A percentile compares a stretch with the other conserved stretches of the same genome.
Conservation (phyloP, 129 eudicot species). For the Erigeron canadensis region DNA sequence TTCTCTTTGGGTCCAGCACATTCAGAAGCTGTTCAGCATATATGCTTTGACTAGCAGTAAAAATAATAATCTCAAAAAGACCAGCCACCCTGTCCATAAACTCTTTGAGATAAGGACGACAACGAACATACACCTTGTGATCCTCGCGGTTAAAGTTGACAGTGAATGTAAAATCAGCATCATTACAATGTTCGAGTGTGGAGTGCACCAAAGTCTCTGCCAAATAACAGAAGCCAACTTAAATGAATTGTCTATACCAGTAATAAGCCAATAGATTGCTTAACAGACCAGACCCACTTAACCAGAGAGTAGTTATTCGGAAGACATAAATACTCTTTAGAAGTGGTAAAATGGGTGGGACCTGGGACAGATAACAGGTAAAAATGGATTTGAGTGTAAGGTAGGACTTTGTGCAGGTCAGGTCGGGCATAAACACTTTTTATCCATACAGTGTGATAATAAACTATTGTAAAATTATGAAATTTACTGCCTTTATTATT, state of each 20-base stretch:
- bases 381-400: no score
- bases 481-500: neutral
- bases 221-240: conserved; percentile 25
- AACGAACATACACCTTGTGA: conserved; percentile 89
- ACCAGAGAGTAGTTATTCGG: no score
- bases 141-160: conserved; percentile 78
- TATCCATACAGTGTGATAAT: neutral
- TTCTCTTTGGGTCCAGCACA: conserved; percentile 90
- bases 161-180: conserved; percentile 89
- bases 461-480: neutral
- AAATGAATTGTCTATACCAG: neutral
- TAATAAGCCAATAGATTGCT: neutral
- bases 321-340: no score
- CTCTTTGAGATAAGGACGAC: conserved; percentile 84
- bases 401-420: neutral
- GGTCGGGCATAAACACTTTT: neutral
- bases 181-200: conserved; percentile 82
- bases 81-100: conserved; percentile 86
- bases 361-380: no score
- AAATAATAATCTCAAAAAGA: conserved; percentile 89
- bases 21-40: conserved; percentile 95
- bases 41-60: conserved; percentile 98
- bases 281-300: no score
- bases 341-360: no score
- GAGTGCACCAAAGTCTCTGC: conserved; percentile 99